These are phyloP conservation scores for Stachybotrys chlorohalonatus DNA, from an alignment of 2,329 filamentous ascomycete species.

Conservation along the genomic window DNA sequence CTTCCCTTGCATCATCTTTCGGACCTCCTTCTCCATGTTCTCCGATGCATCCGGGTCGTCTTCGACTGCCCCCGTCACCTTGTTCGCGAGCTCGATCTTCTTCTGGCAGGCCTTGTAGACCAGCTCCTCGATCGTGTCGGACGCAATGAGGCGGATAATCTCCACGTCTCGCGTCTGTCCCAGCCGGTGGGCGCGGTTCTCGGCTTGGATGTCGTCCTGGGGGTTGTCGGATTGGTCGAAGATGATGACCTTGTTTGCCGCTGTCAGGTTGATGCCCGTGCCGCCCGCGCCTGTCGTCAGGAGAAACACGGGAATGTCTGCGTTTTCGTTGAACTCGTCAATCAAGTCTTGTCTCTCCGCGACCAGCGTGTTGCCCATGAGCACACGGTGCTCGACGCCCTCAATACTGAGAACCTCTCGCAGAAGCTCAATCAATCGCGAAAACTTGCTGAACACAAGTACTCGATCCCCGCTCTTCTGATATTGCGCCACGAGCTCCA, in stretches of 20 bases:
- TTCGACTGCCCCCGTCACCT: conserved; percentile 35
- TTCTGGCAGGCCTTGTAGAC: conserved; percentile 86
- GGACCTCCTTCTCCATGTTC: conserved; percentile 34
- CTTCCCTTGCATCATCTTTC: conserved; percentile 30
- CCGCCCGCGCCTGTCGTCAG: conserved; percentile 90
- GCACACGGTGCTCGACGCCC: conserved; percentile 68
- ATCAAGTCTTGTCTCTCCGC: conserved; percentile 78
- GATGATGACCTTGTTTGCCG: conserved; percentile 94
- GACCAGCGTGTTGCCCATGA: conserved; percentile 79
- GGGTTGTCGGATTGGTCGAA: conserved; percentile 98
- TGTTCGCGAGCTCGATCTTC: conserved; percentile 77
- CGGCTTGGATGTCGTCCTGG: conserved; percentile 95
- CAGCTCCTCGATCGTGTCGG: conserved; percentile 81
- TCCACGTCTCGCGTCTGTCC: conserved; percentile 88
- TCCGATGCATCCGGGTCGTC: conserved; percentile 20
- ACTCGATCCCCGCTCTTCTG: conserved; percentile 75
- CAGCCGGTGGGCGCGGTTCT: conserved; percentile 92
- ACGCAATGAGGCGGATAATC: conserved; percentile 74
- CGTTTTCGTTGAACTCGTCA: conserved; percentile 72
- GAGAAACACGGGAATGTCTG: conserved; percentile 78
- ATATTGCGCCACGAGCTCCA: conserved; percentile 65
- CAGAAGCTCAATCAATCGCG: conserved; percentile 82
- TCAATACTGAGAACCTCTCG: conserved; percentile 70
- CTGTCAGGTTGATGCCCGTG: conserved; percentile 93
- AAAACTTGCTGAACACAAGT: conserved; percentile 90